Evolutionary conservation across 768 basidiomycete genomes (phyloP), one percentile per base, ranked within the genome.

Genomic region (Austroboletus eburneus): DNA sequence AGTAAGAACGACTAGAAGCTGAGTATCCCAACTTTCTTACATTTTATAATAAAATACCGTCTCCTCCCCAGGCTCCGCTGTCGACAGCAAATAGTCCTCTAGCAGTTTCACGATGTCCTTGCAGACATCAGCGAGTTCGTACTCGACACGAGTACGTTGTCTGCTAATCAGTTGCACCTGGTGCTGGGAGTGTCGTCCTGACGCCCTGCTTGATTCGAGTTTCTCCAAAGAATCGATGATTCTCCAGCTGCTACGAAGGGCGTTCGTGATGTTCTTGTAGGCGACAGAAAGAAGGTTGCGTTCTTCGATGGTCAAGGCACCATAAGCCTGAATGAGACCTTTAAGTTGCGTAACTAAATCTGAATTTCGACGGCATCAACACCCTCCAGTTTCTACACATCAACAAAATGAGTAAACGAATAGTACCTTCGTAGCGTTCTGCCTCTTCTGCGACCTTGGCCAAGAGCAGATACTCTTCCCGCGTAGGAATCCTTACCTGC

Each of bases 31-130:
- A 8, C 62, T n/a, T 44, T 24, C 79, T 67, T 57, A 86, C 87
- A 91, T 83, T 72, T 94, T 93, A 63, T 80, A 83, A 73, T 92
- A 92, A 72, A 92, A 93, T 25, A 91, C 91, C 53, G 79, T 83
- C 66, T 85, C 83, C 67, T 92, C 90, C 35, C 91, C 89, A 14
- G 77, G 73, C 52, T 74, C 78, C 8, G 89, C 90, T 24, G 69
- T 66, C 21, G 80, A 78, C 57, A 80, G 73, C 52, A 86, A 66
- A 63, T 75, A 69, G 25, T 69, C 63, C 44, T 91, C 80, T 53
- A 93, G 66, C 4, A 91, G 69, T 47, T 75, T 69, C 35, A 91
- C 79, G 59, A 90, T 83, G 61, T 90, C 88, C 66, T 83, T 80
- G 69, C 90, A 92, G 54, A 83, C 78, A 56, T 78, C 78, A 52